Evolutionary conservation across 2,329 filamentous ascomycete genomes (phyloP), one percentile per base, ranked within the genome.

Genomic region (Sarocladium oryzae): DNA sequence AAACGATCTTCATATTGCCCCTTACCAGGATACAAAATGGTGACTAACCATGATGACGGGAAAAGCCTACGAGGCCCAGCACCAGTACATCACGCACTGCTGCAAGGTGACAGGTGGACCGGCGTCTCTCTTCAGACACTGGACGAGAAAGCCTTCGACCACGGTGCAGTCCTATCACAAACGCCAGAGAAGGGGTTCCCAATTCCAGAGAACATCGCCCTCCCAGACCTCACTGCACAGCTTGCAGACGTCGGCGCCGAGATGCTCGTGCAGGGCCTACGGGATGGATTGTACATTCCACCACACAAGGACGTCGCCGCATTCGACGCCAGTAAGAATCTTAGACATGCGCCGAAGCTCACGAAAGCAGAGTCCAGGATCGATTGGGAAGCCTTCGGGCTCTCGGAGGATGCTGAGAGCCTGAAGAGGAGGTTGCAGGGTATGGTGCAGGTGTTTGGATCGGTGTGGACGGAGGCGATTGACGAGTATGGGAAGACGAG

Each of bases 81-180:
- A 2, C 93, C 93, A 0, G 75, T 99, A 13, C 86, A 95, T 56
- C 87, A 91, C 66, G 82, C 88, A n/a, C 75, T 97, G 32, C 74
- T 97, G 13, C 70, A 77, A 24, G 71, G 76, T 11, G 73, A 81
- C 51, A 61, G 61, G 1, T 69, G 72, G 53, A 89, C 87, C 0
- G 93, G 93, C 21, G 78, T 96, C 20, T 86, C 88, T 0, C 73
- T 99, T 23, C 93, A 99, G 66, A 97, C 92, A 0, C 77, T 99
- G 33, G 82, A 96, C 65, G 77, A 82, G 2, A 69, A 72, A 15
- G 69, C 76, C 43, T 96, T 97, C 63, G 93, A 99, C 65, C 81
- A 83, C 54, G 93, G 93, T 24, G 66, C 73, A 2, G 77, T 96
- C 9, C 74, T 99, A 23, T 76, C 79, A 15, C 90, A 95, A 67